phyloP scores from a whole-genome alignment of 2,329 filamentous ascomycete species.

The Monilinia vaccinii-corymbosi region DNA sequence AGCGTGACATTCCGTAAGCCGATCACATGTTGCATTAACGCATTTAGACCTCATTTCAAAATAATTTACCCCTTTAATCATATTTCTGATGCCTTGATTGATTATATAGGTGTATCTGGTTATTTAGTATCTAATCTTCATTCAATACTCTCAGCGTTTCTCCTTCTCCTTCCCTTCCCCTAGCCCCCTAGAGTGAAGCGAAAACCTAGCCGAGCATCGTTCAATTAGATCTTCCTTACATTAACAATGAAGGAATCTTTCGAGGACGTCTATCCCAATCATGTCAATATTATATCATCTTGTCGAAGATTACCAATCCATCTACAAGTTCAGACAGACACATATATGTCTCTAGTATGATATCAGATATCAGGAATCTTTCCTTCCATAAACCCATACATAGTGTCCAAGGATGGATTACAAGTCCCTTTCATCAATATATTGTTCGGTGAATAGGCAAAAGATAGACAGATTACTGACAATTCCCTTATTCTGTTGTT shows the following conservation, averaged over 20 bases:
- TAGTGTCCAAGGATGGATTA: neutral
- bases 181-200: neutral
- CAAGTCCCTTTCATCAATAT: neutral
- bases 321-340: neutral
- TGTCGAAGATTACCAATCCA: neutral
- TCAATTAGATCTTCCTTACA: neutral
- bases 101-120: neutral
- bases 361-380: too few relatives aligned
- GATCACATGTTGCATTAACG: too few relatives aligned
- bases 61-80: too few relatives aligned
- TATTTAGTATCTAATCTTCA: too few relatives aligned
- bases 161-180: neutral
- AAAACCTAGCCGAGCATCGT: neutral
- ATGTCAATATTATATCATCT: neutral
- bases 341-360: neutral
- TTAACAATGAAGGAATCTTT: too few relatives aligned
- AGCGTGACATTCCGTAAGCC: too few relatives aligned
- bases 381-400: neutral
- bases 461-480: neutral
- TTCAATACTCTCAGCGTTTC: neutral
- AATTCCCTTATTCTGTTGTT: neutral
- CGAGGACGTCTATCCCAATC: neutral
- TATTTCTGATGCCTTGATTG: neutral
- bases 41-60: too few relatives aligned
- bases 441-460: neutral